Percentiles rank a stretch among this genome's conserved stretches.
Evolutionary conservation across 2,329 filamentous ascomycete genomes (phyloP).

Genomic region (Aspergillus sp.): DNA sequence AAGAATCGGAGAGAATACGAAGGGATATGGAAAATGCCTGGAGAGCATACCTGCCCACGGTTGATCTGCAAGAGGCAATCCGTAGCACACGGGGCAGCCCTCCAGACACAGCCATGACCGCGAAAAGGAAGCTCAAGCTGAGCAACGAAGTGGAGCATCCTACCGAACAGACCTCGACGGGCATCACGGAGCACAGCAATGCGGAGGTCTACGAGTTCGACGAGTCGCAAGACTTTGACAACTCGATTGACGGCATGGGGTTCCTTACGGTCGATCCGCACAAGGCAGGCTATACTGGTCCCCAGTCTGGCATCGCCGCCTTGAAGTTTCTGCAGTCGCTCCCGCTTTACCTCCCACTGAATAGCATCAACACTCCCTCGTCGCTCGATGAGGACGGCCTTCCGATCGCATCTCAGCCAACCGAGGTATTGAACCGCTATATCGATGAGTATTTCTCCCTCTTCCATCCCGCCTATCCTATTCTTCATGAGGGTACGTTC

Average conservation of each 20-base stretch:
- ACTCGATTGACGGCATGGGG: constrained; percentile 20
- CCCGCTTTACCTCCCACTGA: constrained; percentile 17
- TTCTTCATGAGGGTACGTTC: constrained; percentile 20
- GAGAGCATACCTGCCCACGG: constrained; percentile 14
- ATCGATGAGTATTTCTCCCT: constrained; percentile 20
- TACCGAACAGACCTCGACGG: constrained; percentile 16
- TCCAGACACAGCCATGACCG: background rate
- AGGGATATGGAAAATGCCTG: constrained; percentile 17
- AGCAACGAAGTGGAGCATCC: constrained; percentile 14
- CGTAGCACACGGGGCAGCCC: constrained; percentile 7
- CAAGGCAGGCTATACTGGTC: constrained; percentile 20
- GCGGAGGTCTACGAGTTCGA: constrained; percentile 22
- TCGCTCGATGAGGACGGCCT: constrained; percentile 17
- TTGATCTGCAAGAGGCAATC: constrained; percentile 18
- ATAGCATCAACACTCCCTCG: constrained; percentile 16
- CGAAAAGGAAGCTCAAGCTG: constrained; percentile 7
- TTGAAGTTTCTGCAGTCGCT: constrained; percentile 20
- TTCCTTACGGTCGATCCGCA: constrained; percentile 19
- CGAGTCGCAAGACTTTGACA: constrained; percentile 21
- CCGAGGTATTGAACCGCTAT: constrained; percentile 7
- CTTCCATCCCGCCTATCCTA: constrained; percentile 20
- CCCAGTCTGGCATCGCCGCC: constrained; percentile 18
- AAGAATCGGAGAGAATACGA: constrained; percentile 12
- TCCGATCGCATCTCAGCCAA: background rate
- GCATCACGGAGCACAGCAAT: constrained; percentile 18